These are phyloP conservation scores for Pseudogymnoascus sp. DNA, from an alignment of 2,329 filamentous ascomycete genomes.

Conservation along the genomic window DNA sequence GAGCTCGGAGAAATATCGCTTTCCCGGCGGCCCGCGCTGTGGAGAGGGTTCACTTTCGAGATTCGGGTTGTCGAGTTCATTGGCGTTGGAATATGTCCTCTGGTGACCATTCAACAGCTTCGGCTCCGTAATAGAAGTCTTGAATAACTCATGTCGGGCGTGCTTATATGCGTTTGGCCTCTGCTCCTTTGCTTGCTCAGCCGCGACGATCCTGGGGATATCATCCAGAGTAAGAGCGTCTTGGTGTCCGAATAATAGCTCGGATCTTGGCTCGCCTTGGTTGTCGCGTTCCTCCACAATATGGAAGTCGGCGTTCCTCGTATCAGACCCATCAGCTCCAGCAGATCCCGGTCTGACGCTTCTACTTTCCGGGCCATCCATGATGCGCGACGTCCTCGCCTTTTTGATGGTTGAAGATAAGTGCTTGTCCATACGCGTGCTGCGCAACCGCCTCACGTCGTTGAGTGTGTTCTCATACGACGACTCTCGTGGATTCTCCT, in stretches of 20 bases:
- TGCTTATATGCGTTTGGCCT: conserved; percentile 72
- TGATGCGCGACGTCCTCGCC: conserved; percentile 81
- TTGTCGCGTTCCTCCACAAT: conserved; percentile 73
- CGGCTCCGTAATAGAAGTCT: conserved; percentile 48
- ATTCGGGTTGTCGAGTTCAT: conserved; percentile 39
- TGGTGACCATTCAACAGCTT: conserved; percentile 62
- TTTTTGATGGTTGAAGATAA: conserved; percentile 88
- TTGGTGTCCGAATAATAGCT: conserved; percentile 80
- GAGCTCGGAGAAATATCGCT: conserved; percentile 92
- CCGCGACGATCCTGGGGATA: conserved; percentile 89
- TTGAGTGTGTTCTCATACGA: conserved; percentile 94
- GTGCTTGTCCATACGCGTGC: conserved; percentile 88
- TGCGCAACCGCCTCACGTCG: conserved; percentile 84
- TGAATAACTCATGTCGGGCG: conserved; percentile 60
- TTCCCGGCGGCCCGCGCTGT: conserved; percentile 33
- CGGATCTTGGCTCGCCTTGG: conserved; percentile 61
- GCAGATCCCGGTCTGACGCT: conserved; percentile 63
- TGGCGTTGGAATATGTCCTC: conserved; percentile 53
- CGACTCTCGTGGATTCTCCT: conserved; percentile 55
- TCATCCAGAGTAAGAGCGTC: conserved; percentile 92
- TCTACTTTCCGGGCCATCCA: conserved; percentile 72
- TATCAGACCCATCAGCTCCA: conserved; percentile 50
- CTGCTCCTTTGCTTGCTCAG: conserved; percentile 89
- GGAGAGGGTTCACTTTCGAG: conserved; percentile 39
- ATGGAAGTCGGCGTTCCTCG: conserved; percentile 54